Evolutionary conservation across 2,329 filamentous ascomycete genomes (phyloP), one percentile per base, ranked within the genome.

Genomic region (Mycosphaerella sp.): DNA sequence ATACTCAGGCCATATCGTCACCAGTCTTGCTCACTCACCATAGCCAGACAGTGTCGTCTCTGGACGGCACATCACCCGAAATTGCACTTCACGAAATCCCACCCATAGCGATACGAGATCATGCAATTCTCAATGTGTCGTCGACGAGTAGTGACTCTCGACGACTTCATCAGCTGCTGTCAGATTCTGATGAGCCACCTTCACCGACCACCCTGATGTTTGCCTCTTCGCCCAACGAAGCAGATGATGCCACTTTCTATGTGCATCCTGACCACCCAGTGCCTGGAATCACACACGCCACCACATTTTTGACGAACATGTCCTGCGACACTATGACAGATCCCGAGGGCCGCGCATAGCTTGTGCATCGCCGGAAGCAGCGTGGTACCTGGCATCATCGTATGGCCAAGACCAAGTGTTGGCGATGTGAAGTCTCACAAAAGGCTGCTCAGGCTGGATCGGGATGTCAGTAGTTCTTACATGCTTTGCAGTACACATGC

Each of bases 361-460:
- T 57, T 40, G 56, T 61, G 30, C 54, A 54, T 41, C 59, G 56
- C 30, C 49, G 55, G 30, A 62, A 59, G 7, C 41, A 57, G 32
- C 53, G 54, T 17, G 58, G 59, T 2, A 64, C 62, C 3, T 64
- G 61, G 62, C 60, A 57, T 47, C 57, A 57, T 13, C 55, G 62
- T 6, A 63, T 63, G 58, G 42, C 42, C 28, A 53, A 54, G 34
- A 63, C 59, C 8, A 61, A 56, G 32, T 64, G 62, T 51, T 64
- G 61, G 62, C 52, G 58, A 10, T 64, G 62, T 44, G 60, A 58
- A 18, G 44, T 64, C 16, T 52, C 8, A 9, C 30, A 41, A 9
- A 43, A 44, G 18, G n/a, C 44, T 25, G 32, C 32, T 9, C n/a
- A 44, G 6, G 40, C 39, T 28, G 28, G n/a, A 39, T 43, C 41